Evolutionary conservation across 768 basidiomycete species (phyloP), one percentile per base, ranked within the genome.

Genomic region (Krasilnikovozyma curviuscula): DNA sequence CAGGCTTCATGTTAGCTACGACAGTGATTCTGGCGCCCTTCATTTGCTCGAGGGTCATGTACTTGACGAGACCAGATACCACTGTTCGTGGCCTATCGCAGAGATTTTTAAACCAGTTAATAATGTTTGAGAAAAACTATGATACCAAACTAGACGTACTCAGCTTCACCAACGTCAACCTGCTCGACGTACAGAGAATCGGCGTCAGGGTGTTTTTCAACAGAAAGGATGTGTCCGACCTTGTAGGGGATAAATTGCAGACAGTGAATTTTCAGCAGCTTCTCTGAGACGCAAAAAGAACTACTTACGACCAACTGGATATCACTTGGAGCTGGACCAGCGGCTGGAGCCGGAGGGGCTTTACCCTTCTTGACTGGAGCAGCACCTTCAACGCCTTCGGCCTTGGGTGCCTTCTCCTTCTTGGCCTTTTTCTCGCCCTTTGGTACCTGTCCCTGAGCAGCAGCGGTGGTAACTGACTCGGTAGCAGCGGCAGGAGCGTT

Each of bases 161-260:
- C 91, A 0, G 79, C 83, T 65, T 95, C 89, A 47, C 88, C 93
- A 40, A 97, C 67, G 63, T 98, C 88, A 55, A 97, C 91, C 81
- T 88, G 78, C 83, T 97, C 91, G 52, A 97, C 75, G 61, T 97
- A 98, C n/a, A 98, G 73, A 42, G 84, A 78, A 59, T 97, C 93
- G 3, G 93, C 93, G 60, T 98, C 93, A 14, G 93, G 91, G 61
- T 98, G 93, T 59, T 83, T 84, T 66, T 77, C 78, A 58, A 97
- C 91, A 14, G 40, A 42, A 21, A 49, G 41, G 31, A 49, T 49
- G 40, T 49, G 48, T 18, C 48, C 48, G 40, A 49, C 46, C 46
- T 47, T n/a, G n/a, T 12, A 19, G n/a, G n/a, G n/a, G n/a, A n/a
- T n/a, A n/a, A n/a, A n/a, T n/a, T n/a, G n/a, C n/a, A n/a, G n/a